Conservation (phyloP, 2,329 filamentous ascomycete genomes). For the Cryoendolithus antarcticus region DNA sequence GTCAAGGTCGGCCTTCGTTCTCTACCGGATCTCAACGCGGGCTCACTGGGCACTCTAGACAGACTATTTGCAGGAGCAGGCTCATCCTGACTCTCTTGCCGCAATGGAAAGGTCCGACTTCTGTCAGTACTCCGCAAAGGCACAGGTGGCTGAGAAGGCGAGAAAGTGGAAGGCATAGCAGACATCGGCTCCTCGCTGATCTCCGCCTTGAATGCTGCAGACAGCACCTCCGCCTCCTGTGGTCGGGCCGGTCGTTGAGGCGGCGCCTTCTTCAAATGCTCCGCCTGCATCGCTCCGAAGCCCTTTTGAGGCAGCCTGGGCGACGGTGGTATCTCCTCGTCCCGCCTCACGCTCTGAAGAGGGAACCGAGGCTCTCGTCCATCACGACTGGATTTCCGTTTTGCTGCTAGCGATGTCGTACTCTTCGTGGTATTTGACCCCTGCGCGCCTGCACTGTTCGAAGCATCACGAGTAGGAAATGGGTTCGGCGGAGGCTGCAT, state of each 20-base stretch:
- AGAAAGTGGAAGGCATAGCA: background rate
- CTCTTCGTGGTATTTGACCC: too few relatives aligned
- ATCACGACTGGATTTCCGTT: too few relatives aligned
- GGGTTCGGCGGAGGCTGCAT: too few relatives aligned
- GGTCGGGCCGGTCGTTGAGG: conserved; percentile 21
- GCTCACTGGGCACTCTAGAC: conserved; percentile 4
- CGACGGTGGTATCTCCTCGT: too few relatives aligned
- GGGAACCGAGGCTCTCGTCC: too few relatives aligned
- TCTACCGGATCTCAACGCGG: background rate
- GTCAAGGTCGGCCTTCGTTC: background rate
- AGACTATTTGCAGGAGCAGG: conserved; percentile 1
- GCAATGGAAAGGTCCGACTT: conserved; percentile 11
- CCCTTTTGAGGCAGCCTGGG: too few relatives aligned
- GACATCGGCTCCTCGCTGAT: conserved; percentile 15
- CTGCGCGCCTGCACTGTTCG: too few relatives aligned
- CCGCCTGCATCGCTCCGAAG: background rate
- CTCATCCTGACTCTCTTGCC: background rate
- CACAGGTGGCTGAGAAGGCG: conserved; percentile 6
- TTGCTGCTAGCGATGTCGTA: too few relatives aligned
- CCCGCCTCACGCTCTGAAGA: too few relatives aligned
- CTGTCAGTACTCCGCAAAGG: conserved; percentile 9
- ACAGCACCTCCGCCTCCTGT: conserved; percentile 15
- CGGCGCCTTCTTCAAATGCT: conserved; percentile 10
- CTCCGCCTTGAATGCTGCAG: conserved; percentile 15
- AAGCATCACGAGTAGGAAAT: too few relatives aligned